Evolutionary conservation across 2,329 filamentous ascomycete species (phyloP).

Genomic region (Didymella keratinophila): DNA sequence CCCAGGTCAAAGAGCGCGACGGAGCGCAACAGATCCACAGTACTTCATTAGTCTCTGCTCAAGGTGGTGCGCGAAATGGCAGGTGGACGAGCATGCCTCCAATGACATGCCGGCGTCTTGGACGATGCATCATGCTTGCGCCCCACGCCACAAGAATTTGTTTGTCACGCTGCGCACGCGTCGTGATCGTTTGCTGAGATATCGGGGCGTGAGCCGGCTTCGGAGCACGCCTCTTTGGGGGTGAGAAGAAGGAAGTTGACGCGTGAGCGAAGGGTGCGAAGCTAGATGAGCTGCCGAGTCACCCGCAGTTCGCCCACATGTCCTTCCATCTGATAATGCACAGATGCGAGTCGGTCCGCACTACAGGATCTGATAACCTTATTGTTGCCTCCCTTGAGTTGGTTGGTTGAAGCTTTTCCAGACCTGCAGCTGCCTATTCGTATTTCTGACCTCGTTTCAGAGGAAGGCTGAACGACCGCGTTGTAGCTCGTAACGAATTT

Average conservation of each 20-base stretch:
- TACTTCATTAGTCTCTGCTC: conserved; percentile 20
- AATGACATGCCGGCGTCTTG: conserved; percentile 19
- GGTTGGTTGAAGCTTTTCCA: not conserved
- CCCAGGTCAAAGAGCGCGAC: conserved; percentile 15
- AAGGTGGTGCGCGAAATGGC: conserved; percentile 23
- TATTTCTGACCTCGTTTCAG: not conserved
- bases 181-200: conserved; percentile 4
- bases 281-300: conserved; percentile 11
- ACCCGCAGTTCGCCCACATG: conserved; percentile 8
- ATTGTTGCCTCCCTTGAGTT: not conserved
- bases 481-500: not conserved
- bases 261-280: not conserved
- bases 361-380: conserved; percentile 20
- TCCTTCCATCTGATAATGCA: conserved; percentile 21
- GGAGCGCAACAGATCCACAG: conserved; percentile 25
- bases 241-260: conserved; percentile 2
- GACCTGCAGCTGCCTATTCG: not conserved
- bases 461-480: not conserved
- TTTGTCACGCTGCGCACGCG: conserved; percentile 15
- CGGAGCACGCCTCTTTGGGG: conserved; percentile 11
- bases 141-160: conserved; percentile 12
- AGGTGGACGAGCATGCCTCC: conserved; percentile 22
- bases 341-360: conserved; percentile 9
- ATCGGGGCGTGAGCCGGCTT: conserved; percentile 9
- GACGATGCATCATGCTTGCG: conserved; percentile 12